phyloP scores from a whole-genome alignment of 106 monocot genomes.

The Ottelia alismoides region DNA sequence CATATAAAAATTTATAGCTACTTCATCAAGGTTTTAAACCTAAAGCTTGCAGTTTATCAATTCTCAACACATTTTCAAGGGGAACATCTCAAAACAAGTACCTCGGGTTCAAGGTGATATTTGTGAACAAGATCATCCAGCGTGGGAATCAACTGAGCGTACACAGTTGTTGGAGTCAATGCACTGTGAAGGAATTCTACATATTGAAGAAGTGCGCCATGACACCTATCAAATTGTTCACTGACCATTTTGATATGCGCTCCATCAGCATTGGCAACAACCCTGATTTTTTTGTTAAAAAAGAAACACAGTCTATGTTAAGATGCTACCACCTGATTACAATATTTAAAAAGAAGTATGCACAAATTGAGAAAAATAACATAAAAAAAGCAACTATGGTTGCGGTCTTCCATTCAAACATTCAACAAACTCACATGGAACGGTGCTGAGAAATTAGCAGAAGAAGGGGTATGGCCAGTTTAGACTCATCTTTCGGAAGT shows the following conservation, averaged over 20 bases:
- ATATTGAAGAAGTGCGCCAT: slow-evolving; percentile 91
- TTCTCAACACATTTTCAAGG: too few relatives aligned
- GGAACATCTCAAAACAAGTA: slow-evolving; percentile 54
- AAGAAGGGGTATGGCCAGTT: slow-evolving; percentile 85
- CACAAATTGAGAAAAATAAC: too few relatives aligned
- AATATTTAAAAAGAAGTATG: too few relatives aligned
- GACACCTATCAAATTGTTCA: slow-evolving; percentile 98
- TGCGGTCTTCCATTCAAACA: too few relatives aligned
- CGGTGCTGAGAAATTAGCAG: slow-evolving; percentile 87
- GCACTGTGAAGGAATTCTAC: slow-evolving; percentile 88
- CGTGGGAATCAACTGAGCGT: slow-evolving; percentile 73
- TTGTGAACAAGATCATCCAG: slow-evolving; percentile 74
- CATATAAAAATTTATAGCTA: too few relatives aligned
- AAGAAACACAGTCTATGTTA: too few relatives aligned
- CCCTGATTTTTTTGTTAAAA: too few relatives aligned
- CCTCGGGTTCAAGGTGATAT: slow-evolving; percentile 97
- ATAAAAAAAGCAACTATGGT: too few relatives aligned
- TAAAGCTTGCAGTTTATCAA: too few relatives aligned
- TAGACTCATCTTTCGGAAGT: slow-evolving; percentile 86
- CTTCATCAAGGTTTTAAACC: too few relatives aligned
- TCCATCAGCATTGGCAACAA: slow-evolving; percentile 74
- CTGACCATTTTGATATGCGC: slow-evolving; percentile 95
- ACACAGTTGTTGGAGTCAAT: slow-evolving; percentile 41
- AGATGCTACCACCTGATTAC: too few relatives aligned
- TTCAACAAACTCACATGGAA: slow-evolving; percentile 51